These are phyloP conservation scores for Panus rudis DNA, from an alignment of 768 basidiomycete species.

Conservation along the genomic window DNA sequence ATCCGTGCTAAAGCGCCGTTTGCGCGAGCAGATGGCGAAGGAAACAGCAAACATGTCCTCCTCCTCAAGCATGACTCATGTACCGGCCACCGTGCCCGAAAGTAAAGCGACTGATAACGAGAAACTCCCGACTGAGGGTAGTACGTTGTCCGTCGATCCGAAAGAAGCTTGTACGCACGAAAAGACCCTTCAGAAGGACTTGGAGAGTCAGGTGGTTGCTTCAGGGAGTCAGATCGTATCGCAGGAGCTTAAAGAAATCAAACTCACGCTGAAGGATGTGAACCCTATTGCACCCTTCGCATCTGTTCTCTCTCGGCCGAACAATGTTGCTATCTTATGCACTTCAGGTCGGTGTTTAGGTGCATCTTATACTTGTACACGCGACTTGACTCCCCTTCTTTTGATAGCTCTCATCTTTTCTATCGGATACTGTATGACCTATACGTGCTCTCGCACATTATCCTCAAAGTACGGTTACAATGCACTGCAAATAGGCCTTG, in stretches of 20 bases:
- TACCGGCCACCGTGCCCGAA: not conserved
- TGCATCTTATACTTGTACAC: not conserved
- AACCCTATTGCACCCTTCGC: constrained; percentile 64
- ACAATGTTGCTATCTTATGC: constrained; percentile 61
- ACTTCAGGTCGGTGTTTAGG: constrained; percentile 50
- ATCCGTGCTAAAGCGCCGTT: constrained; percentile 41
- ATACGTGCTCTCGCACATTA: constrained; percentile 70
- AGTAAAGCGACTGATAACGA: not conserved
- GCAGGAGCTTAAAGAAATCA: constrained; percentile 28
- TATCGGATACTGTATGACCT: constrained; percentile 62
- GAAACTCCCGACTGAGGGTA: not conserved
- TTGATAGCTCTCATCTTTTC: constrained; percentile 62
- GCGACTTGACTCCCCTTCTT: not conserved
- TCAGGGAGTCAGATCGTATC: constrained; percentile 1
- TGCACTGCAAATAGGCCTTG: constrained; percentile 65
- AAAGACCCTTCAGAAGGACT: not conserved
- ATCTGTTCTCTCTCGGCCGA: constrained; percentile 48
- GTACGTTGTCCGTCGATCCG: not conserved
- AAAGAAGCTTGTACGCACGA: not conserved
- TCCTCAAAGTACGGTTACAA: constrained; percentile 55
- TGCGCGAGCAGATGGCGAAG: not conserved
- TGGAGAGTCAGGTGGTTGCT: constrained; percentile 14
- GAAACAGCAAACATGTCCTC: not conserved
- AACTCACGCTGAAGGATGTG: constrained; percentile 58
- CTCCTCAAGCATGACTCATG: too few species aligned